Evolutionary conservation across 2,329 filamentous ascomycete species (phyloP), one percentile per base, ranked within the genome.

Genomic region (Fusarium staphyleae): DNA sequence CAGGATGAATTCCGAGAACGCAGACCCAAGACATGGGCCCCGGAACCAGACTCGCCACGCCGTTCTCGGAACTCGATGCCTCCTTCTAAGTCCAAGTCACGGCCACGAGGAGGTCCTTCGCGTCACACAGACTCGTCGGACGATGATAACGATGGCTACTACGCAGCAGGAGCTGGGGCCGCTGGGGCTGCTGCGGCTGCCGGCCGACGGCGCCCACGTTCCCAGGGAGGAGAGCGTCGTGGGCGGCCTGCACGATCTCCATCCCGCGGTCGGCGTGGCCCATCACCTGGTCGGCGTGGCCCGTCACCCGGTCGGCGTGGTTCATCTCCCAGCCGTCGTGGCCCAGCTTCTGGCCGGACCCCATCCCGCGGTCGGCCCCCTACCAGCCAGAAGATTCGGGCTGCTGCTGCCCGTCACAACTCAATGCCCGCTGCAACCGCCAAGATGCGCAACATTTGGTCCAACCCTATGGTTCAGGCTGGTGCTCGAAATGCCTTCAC

Each of bases 401-500:
- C 50, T 4, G 46, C 49, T 30, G 61, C 63, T 4, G 43, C 62
- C 2, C 67, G 69, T n/a, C 69, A 70, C 26, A 70, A 60, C 32
- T 74, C 72, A 4, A 73, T 74, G 68, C 72, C 72, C 7, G 68
- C 70, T 2, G 48, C 50, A 2, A 48, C 48, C 22, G 62, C 63
- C 11, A 70, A 67, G 18, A 18, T 58, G 18, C 50, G 52, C 28
- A 49, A 29, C 8, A 49, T 63, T 11, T 75, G 73, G 72, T 72
- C 65, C 73, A 75, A 75, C 32, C 72, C 73, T 1, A 26, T 72
- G 29, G 43, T 75, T 3, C 72, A 75, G 42, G 72, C 73, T n/a
- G 77, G 78, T 0, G 77, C 77, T 2, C 74, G 76, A 3, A 78
- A 78, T 2, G 79, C 79, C 3, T 66, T 81, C 1, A 73, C 76